These are phyloP conservation scores for Alternaria ethzedia DNA, from an alignment of 2,329 filamentous ascomycete genomes.

Conservation along the genomic window DNA sequence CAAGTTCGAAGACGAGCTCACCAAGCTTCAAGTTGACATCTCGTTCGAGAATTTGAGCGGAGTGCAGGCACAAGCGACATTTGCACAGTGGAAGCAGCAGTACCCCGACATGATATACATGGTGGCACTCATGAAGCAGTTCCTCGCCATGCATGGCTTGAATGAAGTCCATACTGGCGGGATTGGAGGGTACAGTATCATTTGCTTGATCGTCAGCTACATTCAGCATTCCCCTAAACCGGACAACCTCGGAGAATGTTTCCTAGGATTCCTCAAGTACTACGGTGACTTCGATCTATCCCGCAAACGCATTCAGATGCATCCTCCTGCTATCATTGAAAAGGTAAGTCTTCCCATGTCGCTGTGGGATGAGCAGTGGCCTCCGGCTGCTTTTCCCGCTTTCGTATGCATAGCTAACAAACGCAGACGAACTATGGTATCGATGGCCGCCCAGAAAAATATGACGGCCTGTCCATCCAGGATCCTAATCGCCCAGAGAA, in stretches of 20 bases:
- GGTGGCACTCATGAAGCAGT: slow-evolving; percentile 90
- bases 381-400: background rate
- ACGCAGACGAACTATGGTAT: slow-evolving; percentile 29
- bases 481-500: slow-evolving; percentile 87
- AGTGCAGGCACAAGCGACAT: slow-evolving; percentile 79
- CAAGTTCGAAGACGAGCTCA: slow-evolving; percentile 83
- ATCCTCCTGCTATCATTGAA: slow-evolving; percentile 72
- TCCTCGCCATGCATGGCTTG: slow-evolving; percentile 83
- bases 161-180: slow-evolving; percentile 93
- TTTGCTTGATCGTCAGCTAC: slow-evolving; percentile 90
- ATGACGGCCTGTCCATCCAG: slow-evolving; percentile 79
- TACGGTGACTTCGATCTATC: slow-evolving; percentile 84
- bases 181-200: slow-evolving; percentile 91
- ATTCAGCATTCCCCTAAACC: slow-evolving; percentile 68
- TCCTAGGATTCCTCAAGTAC: slow-evolving; percentile 87
- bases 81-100: slow-evolving; percentile 76
- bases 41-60: slow-evolving; percentile 94
- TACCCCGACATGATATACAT: slow-evolving; percentile 87
- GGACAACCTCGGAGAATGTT: slow-evolving; percentile 74
- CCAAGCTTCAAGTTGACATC: slow-evolving; percentile 84
- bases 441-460: slow-evolving; percentile 39
- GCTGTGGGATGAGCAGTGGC: background rate
- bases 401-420: slow-evolving; percentile 11
- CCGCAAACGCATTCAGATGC: slow-evolving; percentile 73
- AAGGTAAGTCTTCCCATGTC: slow-evolving; percentile 65